These are phyloP conservation scores for Cyclotella baltica DNA, from an alignment of 108 stramenopile species.

Conservation along the genomic window DNA sequence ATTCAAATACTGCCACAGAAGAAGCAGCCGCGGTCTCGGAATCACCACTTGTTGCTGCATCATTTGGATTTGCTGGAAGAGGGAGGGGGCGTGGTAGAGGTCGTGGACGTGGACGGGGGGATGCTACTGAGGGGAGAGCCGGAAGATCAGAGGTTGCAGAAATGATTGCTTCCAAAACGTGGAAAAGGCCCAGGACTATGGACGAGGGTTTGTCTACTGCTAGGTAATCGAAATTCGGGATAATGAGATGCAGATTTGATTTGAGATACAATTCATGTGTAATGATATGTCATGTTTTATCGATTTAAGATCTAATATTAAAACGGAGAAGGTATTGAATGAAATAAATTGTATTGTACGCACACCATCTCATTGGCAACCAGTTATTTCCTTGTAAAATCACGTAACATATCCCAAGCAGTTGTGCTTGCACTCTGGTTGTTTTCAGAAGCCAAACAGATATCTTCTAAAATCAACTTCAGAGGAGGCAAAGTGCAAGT, in stretches of 20 bases:
- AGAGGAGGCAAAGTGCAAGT: constrained; percentile 71
- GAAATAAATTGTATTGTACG: too few species aligned
- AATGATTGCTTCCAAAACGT: constrained; percentile 78
- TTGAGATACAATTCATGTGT: background rate
- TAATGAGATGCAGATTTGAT: background rate
- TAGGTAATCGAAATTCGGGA: too few species aligned
- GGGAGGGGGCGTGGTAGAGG: constrained; percentile 45
- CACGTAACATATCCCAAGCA: constrained; percentile 38
- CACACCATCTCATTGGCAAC: too few species aligned
- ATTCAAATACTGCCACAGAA: constrained; percentile 51
- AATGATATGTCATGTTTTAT: background rate
- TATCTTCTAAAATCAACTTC: constrained; percentile 77
- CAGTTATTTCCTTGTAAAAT: background rate
- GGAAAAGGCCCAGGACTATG: constrained; percentile 68
- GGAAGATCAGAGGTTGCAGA: constrained; percentile 63
- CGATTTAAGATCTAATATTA: too few species aligned
- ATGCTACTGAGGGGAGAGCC: constrained; percentile 18
- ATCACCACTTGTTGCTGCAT: constrained; percentile 49
- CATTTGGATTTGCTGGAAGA: constrained; percentile 30
- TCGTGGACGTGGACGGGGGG: constrained; percentile 53
- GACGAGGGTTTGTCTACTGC: constrained; percentile 48
- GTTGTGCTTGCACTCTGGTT: constrained; percentile 17
- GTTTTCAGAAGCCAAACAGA: constrained; percentile 40
- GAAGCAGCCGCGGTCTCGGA: constrained; percentile 58
- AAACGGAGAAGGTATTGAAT: background rate